Evolutionary conservation across 1,284 basidiomycete species (phyloP).

Genomic region (Cryptococcus sp.): DNA sequence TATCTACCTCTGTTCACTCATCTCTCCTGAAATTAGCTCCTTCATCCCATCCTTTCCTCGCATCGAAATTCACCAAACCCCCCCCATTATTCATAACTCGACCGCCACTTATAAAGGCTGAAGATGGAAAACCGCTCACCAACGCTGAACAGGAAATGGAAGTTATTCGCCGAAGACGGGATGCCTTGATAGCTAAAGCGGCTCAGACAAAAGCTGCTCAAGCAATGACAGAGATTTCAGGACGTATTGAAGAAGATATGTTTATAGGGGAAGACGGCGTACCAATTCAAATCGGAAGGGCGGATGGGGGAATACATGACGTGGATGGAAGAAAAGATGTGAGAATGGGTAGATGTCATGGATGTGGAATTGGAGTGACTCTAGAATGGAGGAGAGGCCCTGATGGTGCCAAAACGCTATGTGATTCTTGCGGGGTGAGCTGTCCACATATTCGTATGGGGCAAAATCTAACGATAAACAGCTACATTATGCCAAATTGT

Average conservation of each 20-base stretch:
- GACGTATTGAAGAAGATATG: neutral
- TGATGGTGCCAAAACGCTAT: conserved; percentile 8
- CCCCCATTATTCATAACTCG: neutral
- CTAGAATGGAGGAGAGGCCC: conserved; percentile 9
- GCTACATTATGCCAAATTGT: conserved; percentile 4
- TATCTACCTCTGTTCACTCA: conserved; percentile 23
- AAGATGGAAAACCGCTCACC: conserved; percentile 1
- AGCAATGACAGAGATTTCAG: too few relatives aligned
- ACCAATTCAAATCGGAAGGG: neutral
- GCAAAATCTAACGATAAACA: neutral
- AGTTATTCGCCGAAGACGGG: conserved; percentile 32
- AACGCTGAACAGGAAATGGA: conserved; percentile 43
- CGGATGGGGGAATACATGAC: neutral
- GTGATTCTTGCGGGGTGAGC: conserved; percentile 11
- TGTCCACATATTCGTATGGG: neutral
- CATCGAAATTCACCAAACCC: conserved; percentile 10
- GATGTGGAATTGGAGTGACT: conserved; percentile 4
- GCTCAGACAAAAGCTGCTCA: conserved; percentile 9
- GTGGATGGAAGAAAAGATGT: neutral
- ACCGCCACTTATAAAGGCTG: neutral
- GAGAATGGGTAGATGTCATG: conserved; percentile 4
- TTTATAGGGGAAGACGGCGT: neutral
- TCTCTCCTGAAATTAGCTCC: conserved; percentile 21
- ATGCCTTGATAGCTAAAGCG: conserved; percentile 34
- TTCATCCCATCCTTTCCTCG: conserved; percentile 17